phyloP scores from a whole-genome alignment of 352 stramenopile species.

The Phytophthora crassamura region DNA sequence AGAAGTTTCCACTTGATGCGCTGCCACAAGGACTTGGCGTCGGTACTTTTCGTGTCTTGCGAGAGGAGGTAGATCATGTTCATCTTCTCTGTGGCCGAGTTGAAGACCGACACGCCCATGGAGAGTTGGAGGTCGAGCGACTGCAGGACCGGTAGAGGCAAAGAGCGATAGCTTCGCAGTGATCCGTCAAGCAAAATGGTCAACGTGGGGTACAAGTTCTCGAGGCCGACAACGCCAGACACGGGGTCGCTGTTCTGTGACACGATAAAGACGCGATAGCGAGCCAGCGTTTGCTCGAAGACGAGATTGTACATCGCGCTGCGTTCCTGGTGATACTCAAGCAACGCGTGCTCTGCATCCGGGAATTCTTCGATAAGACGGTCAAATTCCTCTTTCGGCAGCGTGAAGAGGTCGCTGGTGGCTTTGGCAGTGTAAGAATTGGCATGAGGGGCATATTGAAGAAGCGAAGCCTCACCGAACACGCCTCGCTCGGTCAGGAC shows the following conservation, averaged over 20 bases:
- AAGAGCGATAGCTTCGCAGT: slow-evolving; percentile 62
- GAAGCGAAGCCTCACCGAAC: slow-evolving; percentile 73
- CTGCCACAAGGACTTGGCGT: slow-evolving; percentile 23
- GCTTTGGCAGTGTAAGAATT: slow-evolving; percentile 81
- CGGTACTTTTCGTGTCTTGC: slow-evolving; percentile 27
- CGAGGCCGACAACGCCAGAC: slow-evolving; percentile 57
- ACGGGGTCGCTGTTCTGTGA: slow-evolving; percentile 66
- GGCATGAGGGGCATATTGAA: slow-evolving; percentile 77
- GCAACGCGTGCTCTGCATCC: slow-evolving; percentile 66
- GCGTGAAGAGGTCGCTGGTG: slow-evolving; percentile 78
- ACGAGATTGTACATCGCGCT: slow-evolving; percentile 71
- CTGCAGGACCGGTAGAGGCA: slow-evolving; percentile 67
- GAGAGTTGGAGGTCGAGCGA: slow-evolving; percentile 73
- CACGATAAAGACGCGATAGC: slow-evolving; percentile 67
- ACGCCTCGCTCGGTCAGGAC: slow-evolving; percentile 70
- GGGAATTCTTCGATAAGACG: slow-evolving; percentile 81
- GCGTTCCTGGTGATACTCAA: slow-evolving; percentile 66
- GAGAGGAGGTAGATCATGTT: slow-evolving; percentile 71
- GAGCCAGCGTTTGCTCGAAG: slow-evolving; percentile 72
- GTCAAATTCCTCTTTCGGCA: slow-evolving; percentile 86
- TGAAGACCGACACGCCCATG: slow-evolving; percentile 83
- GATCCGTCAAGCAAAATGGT: slow-evolving; percentile 70
- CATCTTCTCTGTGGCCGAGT: slow-evolving; percentile 72
- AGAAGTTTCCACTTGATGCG: slow-evolving; percentile 38
- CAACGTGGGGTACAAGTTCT: slow-evolving; percentile 75